Percentiles rank a stretch among this genome's conserved stretches.
These are phyloP conservation scores for Penicillium paneum DNA, from an alignment of 2,329 filamentous ascomycete genomes.

Conservation along the genomic window DNA sequence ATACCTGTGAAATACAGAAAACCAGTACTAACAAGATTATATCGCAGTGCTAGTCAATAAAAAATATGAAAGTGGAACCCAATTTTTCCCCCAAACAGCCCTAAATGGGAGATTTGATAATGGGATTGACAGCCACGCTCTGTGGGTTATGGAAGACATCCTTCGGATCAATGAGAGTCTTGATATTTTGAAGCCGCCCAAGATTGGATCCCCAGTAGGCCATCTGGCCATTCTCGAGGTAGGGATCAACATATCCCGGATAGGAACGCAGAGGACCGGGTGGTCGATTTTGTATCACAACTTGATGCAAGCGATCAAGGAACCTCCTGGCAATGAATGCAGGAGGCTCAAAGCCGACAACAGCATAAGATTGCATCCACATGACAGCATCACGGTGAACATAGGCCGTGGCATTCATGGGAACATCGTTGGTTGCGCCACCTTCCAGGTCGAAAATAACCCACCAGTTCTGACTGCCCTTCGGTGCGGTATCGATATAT, in stretches of 20 bases:
- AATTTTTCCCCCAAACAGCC: neutral
- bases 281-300: slow-evolving; percentile 30
- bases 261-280: slow-evolving; percentile 52
- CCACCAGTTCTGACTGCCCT: slow-evolving; percentile 57
- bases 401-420: slow-evolving; percentile 58
- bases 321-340: slow-evolving; percentile 50
- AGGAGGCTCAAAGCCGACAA: slow-evolving; percentile 45
- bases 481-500: slow-evolving; percentile 51
- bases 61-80: neutral
- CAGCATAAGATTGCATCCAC: slow-evolving; percentile 61
- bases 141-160: slow-evolving; percentile 61
- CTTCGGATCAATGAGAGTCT: slow-evolving; percentile 52
- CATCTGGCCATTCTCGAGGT: slow-evolving; percentile 45
- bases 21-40: neutral
- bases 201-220: slow-evolving; percentile 58
- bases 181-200: slow-evolving; percentile 48
- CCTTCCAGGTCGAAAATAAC: slow-evolving; percentile 62
- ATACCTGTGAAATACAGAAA: neutral
- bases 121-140: slow-evolving; percentile 32
- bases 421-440: slow-evolving; percentile 57
- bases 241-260: slow-evolving; percentile 61
- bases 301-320: slow-evolving; percentile 50
- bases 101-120: neutral
- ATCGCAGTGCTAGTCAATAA: neutral
- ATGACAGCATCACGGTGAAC: slow-evolving; percentile 63